These are phyloP conservation scores for Tolypocladium tundrense DNA, from an alignment of 2,329 filamentous ascomycete species.

Conservation along the genomic window DNA sequence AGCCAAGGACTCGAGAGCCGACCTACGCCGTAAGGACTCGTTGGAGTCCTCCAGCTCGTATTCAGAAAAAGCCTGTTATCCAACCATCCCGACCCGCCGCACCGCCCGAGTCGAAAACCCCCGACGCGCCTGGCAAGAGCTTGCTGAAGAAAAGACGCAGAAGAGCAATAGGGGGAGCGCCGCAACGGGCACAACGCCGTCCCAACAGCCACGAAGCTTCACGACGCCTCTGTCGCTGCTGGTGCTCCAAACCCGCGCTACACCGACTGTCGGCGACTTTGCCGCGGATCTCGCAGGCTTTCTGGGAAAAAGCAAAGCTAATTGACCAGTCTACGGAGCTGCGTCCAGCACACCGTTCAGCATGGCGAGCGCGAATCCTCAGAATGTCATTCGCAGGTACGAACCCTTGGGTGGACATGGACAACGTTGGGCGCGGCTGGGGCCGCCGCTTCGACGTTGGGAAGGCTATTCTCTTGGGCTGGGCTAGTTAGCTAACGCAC, in stretches of 20 bases:
- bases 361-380: constrained; percentile 35
- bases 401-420: neutral
- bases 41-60: neutral
- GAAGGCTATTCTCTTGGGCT: neutral
- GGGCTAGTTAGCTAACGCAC: neutral
- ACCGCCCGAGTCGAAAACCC: constrained; percentile 12
- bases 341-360: constrained; percentile 10
- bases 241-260: neutral
- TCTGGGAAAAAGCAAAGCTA: neutral
- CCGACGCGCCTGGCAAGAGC: constrained; percentile 3
- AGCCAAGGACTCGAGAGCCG: neutral
- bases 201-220: neutral
- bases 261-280: neutral
- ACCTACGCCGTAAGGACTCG: neutral
- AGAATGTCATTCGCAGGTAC: constrained; percentile 59
- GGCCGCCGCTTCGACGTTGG: neutral
- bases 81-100: constrained; percentile 18
- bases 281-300: neutral
- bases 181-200: neutral
- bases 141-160: neutral
- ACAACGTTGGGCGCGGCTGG: neutral
- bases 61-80: constrained; percentile 13
- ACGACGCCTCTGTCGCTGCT: neutral
- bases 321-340: neutral
- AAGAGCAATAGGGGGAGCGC: neutral